Evolutionary conservation across 331 rosid genomes (phyloP), one percentile per base, ranked within the genome.

Genomic region (Quercus lobata): DNA sequence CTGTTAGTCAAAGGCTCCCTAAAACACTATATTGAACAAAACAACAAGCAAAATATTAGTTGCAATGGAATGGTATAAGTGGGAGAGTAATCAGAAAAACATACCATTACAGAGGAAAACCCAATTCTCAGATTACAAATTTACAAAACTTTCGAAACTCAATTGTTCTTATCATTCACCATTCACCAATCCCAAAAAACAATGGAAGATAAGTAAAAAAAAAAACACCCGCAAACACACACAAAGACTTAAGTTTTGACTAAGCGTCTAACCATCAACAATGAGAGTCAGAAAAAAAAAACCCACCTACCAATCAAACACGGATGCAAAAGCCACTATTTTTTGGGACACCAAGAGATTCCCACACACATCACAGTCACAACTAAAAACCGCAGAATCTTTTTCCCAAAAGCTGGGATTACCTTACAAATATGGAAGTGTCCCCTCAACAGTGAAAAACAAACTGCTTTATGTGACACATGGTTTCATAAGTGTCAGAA

Each of bases 71-170:
- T 14, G 6, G 29, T 24, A 14, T 7, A 7, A 41, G 17, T 49
- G 54, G 5, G 15, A 61, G 19, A 25, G 37, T 62, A 19, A 7
- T 18, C 72, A 68, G 29, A 19, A 68, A 68, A 2, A 52, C 60
- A 35, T 24, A 83, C 86, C 86, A 83, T 73, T 2, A 1, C 76
- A 73, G 25, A 78, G 11, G 21, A 55, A 72, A 62, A 73, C 21
- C 76, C 69, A 74, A 53, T 35, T 52, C 46, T 35, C 21, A 60
- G 44, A 35, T 69, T 1, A 68, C 54, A 49, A 49, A 10, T 49
- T 49, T 49, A 49, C 54, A 7, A 27, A 17, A n/a, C 6, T 1
- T 4, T 32, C 1, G 29, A 72, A 49, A 4, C 58, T 32, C 27
- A 77, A 10, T 34, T 5, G 61, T 2, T 14, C 16, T 37, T 49